A percentile compares a stretch with the other conserved stretches of the same genome.
These are phyloP conservation scores for Coniochaeta pulveracea DNA, from an alignment of 2,329 filamentous ascomycete genomes.

Conservation along the genomic window DNA sequence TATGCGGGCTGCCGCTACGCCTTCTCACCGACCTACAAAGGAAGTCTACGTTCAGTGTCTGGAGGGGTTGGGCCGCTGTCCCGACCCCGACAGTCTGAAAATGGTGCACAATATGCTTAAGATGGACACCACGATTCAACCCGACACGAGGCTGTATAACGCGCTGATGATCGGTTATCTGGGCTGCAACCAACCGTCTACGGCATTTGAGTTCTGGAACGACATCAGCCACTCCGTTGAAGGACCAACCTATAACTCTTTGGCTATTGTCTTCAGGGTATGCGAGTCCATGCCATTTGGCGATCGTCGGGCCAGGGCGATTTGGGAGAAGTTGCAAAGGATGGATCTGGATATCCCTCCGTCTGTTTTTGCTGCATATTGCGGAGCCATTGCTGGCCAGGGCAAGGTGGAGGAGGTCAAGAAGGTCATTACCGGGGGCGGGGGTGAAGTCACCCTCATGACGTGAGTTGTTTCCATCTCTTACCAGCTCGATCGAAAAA, in stretches of 20 bases:
- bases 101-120: constrained; percentile 90
- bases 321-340: constrained; percentile 59
- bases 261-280: constrained; percentile 70
- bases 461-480: constrained; percentile 48
- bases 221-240: constrained; percentile 76
- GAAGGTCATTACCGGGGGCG: constrained; percentile 54
- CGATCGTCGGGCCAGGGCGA: constrained; percentile 47
- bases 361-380: constrained; percentile 64
- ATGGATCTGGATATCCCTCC: constrained; percentile 73
- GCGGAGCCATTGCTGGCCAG: constrained; percentile 64
- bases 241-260: constrained; percentile 71
- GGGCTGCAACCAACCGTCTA: constrained; percentile 51
- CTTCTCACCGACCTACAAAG: constrained; percentile 50
- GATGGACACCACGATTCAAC: constrained; percentile 72
- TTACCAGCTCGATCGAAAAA: constrained; percentile 1
- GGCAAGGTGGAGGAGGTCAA: constrained; percentile 58
- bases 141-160: constrained; percentile 68
- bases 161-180: constrained; percentile 80
- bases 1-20: constrained; percentile 70
- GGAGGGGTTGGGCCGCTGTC: constrained; percentile 55
- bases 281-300: constrained; percentile 55
- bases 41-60: constrained; percentile 73
- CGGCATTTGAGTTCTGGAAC: constrained; percentile 70
- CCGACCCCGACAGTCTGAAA: constrained; percentile 54
- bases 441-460: constrained; percentile 54